A percentile compares a stretch with the other conserved stretches of the same genome.
These are phyloP conservation scores for Scutellaria minor DNA, from an alignment of 257 asterid genomes.

Conservation along the genomic window DNA sequence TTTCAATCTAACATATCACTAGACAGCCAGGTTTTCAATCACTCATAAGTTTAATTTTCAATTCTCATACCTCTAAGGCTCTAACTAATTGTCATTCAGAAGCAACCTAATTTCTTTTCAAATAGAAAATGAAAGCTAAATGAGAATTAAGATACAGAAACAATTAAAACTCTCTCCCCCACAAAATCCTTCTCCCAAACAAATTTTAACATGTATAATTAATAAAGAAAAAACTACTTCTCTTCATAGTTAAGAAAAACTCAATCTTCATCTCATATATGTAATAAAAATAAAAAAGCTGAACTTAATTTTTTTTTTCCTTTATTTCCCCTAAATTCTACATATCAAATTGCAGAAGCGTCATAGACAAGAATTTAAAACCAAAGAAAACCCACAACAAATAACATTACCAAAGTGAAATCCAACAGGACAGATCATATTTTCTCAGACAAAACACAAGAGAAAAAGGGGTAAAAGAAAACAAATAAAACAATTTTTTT, in stretches of 20 bases:
- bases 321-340: no score
- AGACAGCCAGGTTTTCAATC: neutral
- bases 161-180: no score
- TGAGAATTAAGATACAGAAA: neutral
- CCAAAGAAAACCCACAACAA: no score
- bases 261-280: slow-evolving; percentile 12
- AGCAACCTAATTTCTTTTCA: slow-evolving; percentile 2
- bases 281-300: neutral
- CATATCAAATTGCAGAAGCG: neutral
- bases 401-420: slow-evolving; percentile 14
- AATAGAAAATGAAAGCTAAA: neutral
- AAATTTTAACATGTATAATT: no score
- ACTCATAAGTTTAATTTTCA: neutral
- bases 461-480: no score
- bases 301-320: no score
- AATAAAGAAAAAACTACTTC: neutral
- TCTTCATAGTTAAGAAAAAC: neutral
- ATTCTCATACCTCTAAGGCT: neutral
- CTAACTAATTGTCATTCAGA: neutral
- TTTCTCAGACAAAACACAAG: slow-evolving; percentile 3
- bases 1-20: neutral
- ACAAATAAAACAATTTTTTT: neutral
- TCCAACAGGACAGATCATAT: slow-evolving; percentile 3
- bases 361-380: neutral
- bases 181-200: no score